Evolutionary conservation across 140 eudicot species (phyloP).

Genomic region (Oenanthe javanica): DNA sequence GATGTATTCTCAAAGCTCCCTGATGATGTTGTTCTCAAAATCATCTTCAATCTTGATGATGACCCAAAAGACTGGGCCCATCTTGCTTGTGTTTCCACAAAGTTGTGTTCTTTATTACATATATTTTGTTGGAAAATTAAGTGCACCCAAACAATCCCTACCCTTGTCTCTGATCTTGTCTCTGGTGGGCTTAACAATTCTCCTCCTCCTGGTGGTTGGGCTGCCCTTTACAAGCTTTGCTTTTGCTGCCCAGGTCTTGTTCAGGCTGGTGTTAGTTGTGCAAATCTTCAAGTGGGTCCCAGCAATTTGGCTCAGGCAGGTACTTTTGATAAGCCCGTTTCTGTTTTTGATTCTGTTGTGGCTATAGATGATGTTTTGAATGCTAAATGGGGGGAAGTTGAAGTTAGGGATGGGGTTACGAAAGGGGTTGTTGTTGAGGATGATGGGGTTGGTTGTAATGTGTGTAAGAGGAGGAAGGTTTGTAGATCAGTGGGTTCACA

Average conservation of each 20-base stretch:
- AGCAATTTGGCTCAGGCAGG: constrained; percentile 29
- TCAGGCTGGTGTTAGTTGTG: constrained; percentile 66
- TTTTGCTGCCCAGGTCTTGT: constrained; percentile 87
- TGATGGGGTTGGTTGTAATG: constrained; percentile 9
- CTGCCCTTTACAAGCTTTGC: constrained; percentile 67
- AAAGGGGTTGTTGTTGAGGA: constrained; percentile 8
- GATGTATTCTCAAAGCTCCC: constrained; percentile 52
- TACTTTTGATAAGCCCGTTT: neutral
- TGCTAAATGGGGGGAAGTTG: constrained; percentile 7
- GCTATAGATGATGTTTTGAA: constrained; percentile 62
- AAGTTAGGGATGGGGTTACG: constrained; percentile 10
- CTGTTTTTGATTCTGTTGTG: constrained; percentile 38
- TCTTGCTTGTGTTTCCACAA: constrained; percentile 63
- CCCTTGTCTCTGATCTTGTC: constrained; percentile 58
- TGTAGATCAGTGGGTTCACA: constrained; percentile 43
- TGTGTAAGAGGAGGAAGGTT: constrained; percentile 44
- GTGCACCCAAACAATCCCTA: constrained; percentile 52
- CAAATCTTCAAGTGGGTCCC: constrained; percentile 68
- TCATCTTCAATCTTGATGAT: constrained; percentile 50
- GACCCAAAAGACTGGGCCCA: constrained; percentile 81
- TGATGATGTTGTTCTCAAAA: constrained; percentile 64
- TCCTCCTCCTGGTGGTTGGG: constrained; percentile 62
- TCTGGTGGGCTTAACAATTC: constrained; percentile 17
- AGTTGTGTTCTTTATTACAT: constrained; percentile 45
- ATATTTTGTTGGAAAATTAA: constrained; percentile 51